Base-by-base conservation (phyloP, 2,329 filamentous ascomycete genomes). In the Juglanconis juglandina region DNA sequence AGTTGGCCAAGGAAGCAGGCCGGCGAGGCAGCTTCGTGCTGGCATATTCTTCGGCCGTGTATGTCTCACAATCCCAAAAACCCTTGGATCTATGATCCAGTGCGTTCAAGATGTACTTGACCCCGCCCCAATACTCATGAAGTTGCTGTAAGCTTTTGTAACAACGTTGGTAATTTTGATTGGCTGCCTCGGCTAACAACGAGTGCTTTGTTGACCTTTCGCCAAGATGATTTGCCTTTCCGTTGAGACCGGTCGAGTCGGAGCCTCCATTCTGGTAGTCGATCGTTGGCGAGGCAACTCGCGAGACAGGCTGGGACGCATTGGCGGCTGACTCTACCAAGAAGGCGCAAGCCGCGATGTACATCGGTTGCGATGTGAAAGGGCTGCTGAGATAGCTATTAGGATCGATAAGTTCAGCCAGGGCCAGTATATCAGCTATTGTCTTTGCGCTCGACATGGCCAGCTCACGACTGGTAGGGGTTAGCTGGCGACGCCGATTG, bases 361-460 rank as follows among this genome's bases (percentile, higher is more conserved):
- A 96, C 69, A 96, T 96, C 0, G 92, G 92, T 72, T 96, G 92
- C 52, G 89, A 92, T 0, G 91, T 95, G 66, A 96, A 96, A 0
- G 92, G 92, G 62, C 95, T 96, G 1, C 91, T 91, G 39, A 93
- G 88, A 59, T 93, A 91, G 66, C 91, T 93, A 71, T 91, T 92
- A 0, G 90, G 87, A 71, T 96, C 91, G 55, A 95, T 91, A 9
- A 96, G 77, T 69, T 96, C 91, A 0, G 91, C 90, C 72, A 96
- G 96, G 1, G 90, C 88, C 8, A 96, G 75, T 14, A 96, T 96
- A 67, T 96, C 92, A 39, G 91, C 91, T 62, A 96, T 95, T 0
- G 92, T 96, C 76, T 96, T 96, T 11, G 92, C 92, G 32, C 91
- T 94, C 13, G 90, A 93, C 88, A 94, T 93, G 62, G 90, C 91